phyloP scores from a whole-genome alignment of 148 eudicot species.

The Polygonum maritimum region DNA sequence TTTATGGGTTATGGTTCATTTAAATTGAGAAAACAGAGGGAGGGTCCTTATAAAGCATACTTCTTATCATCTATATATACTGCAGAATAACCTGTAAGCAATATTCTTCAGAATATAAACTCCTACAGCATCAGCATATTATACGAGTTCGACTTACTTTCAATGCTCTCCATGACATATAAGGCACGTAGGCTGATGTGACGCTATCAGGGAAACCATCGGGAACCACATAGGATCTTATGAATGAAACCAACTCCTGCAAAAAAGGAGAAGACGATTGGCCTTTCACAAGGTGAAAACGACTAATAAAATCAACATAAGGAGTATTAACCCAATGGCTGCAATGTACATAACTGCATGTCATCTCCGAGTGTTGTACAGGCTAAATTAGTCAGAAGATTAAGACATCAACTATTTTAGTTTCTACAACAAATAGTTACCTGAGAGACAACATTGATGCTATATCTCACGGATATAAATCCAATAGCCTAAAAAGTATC shows the following conservation, averaged over 20 bases:
- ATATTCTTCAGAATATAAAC: not conserved
- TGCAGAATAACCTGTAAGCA: not conserved
- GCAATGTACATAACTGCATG: not conserved
- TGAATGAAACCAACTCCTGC: conserved; percentile 73
- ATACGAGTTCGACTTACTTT: conserved; percentile 36
- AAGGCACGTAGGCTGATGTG: conserved; percentile 84
- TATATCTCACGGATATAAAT: not conserved
- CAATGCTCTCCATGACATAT: conserved; percentile 98
- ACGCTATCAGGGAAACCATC: conserved; percentile 99
- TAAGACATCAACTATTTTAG: too few relatives aligned
- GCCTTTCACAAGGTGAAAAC: not conserved
- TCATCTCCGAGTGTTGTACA: not conserved
- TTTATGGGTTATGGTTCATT: not conserved
- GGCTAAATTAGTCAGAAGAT: not conserved
- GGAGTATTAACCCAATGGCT: not conserved
- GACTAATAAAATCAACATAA: not conserved
- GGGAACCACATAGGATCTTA: conserved; percentile 94
- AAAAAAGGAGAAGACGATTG: not conserved
- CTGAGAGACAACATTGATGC: not conserved
- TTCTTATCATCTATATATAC: not conserved
- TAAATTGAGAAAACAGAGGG: not conserved
- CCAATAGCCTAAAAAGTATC: not conserved
- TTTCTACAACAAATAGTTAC: not conserved
- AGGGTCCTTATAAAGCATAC: not conserved
- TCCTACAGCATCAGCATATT: not conserved